Conservation (phyloP, 495 filamentous ascomycete genomes). For the Hypoxylon crocopeplum region DNA sequence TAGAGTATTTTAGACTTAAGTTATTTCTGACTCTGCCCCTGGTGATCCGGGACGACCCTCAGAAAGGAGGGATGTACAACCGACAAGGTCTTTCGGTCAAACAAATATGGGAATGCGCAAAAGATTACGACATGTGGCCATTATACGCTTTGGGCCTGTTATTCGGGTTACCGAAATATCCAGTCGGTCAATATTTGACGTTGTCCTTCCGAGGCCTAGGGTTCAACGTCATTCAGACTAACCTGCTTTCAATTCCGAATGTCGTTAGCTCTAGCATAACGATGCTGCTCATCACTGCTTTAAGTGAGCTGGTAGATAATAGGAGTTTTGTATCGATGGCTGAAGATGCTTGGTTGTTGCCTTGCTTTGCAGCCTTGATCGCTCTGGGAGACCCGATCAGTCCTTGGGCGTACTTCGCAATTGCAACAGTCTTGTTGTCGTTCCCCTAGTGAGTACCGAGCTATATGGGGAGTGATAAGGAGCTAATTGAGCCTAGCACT, state of each 20-base stretch:
- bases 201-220: conserved; percentile 67
- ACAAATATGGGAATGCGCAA: conserved; percentile 58
- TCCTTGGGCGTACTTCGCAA: conserved; percentile 37
- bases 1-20: not conserved
- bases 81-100: conserved; percentile 67
- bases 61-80: conserved; percentile 66
- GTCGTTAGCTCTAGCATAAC: conserved; percentile 26
- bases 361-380: conserved; percentile 37
- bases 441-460: conserved; percentile 36
- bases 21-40: conserved; percentile 5
- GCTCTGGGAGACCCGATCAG: conserved; percentile 27
- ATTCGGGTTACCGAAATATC: conserved; percentile 65
- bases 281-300: conserved; percentile 35
- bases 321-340: conserved; percentile 42
- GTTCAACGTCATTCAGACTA: conserved; percentile 74
- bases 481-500: conserved; percentile 25
- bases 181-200: conserved; percentile 67
- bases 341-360: conserved; percentile 38
- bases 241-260: conserved; percentile 43
- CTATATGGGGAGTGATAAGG: not conserved
- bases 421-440: conserved; percentile 36
- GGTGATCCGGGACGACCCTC: conserved; percentile 73
- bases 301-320: conserved; percentile 37
- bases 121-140: conserved; percentile 50
- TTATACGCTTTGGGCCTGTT: conserved; percentile 70